phyloP scores from a whole-genome alignment of 371 early-diverging fungal species.

The Umbelopsis sp. region DNA sequence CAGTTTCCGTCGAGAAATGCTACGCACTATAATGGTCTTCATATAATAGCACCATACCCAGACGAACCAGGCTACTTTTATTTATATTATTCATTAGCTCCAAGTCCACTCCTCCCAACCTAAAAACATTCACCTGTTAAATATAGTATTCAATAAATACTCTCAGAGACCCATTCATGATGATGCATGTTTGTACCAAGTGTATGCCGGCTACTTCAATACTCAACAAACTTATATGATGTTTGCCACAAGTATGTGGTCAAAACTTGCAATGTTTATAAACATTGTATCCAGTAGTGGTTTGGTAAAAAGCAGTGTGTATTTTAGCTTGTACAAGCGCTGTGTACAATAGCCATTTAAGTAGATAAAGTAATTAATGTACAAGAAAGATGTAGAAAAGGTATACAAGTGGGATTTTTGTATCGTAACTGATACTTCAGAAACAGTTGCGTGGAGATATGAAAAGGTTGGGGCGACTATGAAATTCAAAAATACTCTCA shows the following conservation, averaged over 20 bases:
- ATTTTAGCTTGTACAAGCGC: background rate
- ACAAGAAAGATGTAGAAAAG: constrained; percentile 16
- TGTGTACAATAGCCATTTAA: background rate
- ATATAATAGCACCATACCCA: background rate
- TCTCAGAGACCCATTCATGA: too few relatives aligned
- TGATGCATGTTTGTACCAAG: too few relatives aligned
- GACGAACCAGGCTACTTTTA: too few relatives aligned
- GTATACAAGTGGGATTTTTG: constrained; percentile 10
- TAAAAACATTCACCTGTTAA: too few relatives aligned
- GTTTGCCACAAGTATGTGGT: too few relatives aligned
- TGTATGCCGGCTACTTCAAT: background rate
- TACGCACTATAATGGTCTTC: constrained; percentile 26
- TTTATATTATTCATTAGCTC: too few relatives aligned
- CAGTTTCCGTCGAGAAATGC: constrained; percentile 32
- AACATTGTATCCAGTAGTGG: background rate
- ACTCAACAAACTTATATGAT: background rate
- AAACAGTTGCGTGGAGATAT: background rate
- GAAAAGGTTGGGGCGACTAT: background rate
- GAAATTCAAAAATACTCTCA: background rate
- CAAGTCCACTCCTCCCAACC: too few relatives aligned
- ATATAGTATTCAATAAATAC: too few relatives aligned
- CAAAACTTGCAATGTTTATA: background rate
- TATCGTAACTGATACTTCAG: background rate
- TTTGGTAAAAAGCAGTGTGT: background rate
- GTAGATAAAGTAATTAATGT: background rate